Conservation (phyloP, 495 filamentous ascomycete genomes). For the Halenospora varia region DNA sequence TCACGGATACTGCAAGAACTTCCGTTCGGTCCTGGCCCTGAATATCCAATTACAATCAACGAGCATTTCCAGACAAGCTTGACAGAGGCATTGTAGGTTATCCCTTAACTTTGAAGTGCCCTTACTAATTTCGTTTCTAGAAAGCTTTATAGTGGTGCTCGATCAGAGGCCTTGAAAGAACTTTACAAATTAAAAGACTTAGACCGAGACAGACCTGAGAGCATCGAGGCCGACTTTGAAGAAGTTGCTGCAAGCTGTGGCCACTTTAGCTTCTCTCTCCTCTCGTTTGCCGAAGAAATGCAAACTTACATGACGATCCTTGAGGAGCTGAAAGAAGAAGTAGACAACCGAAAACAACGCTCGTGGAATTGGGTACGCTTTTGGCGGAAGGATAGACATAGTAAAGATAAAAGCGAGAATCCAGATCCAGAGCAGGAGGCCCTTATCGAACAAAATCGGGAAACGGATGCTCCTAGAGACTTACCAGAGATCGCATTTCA, state of each 20-base stretch:
- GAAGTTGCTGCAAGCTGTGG: conserved; percentile 95
- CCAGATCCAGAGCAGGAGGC: conserved; percentile 21
- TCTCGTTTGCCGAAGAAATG: conserved; percentile 88
- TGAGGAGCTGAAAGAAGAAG: conserved; percentile 72
- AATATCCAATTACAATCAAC: conserved; percentile 67
- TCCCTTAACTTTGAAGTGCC: too few species aligned
- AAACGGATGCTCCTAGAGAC: conserved; percentile 38
- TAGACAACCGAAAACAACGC: conserved; percentile 46
- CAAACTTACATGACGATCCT: conserved; percentile 75
- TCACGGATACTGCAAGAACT: conserved; percentile 84
- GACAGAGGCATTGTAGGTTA: conserved; percentile 57
- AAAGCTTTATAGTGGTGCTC: conserved; percentile 66
- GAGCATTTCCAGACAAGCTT: conserved; percentile 75
- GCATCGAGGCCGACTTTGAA: conserved; percentile 88
- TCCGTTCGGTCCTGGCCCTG: conserved; percentile 64
- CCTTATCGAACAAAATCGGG: conserved; percentile 25
- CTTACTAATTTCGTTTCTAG: too few species aligned
- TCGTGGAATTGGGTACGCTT: conserved; percentile 88
- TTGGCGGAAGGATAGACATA: conserved; percentile 50
- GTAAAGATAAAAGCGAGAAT: not conserved
- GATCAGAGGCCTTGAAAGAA: conserved; percentile 67
- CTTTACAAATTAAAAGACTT: conserved; percentile 76
- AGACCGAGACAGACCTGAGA: conserved; percentile 56
- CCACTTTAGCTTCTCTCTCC: conserved; percentile 85
- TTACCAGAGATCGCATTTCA: conserved; percentile 41